Base-by-base conservation (phyloP, 495 filamentous ascomycete genomes). In the Margaritispora aquatica region DNA sequence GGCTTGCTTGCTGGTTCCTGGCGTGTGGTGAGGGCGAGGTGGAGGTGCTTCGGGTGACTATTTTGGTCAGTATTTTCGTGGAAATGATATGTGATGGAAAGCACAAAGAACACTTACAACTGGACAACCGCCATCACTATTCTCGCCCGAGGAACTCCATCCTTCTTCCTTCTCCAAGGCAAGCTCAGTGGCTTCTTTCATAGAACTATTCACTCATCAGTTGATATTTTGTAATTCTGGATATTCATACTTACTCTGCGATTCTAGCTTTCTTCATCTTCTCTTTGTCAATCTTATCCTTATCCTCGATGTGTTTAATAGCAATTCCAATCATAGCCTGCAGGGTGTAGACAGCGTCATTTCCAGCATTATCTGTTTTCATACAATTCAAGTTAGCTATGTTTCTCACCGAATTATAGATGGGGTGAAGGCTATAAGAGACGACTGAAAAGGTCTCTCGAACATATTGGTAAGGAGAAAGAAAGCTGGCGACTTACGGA, bases 341-440 rank as follows among this genome's bases (percentile, higher is more conserved):
- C 59, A 97, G 66, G 0, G 93, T 93, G 69, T 89, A 96, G 5
- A 82, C 82, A 3, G 94, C 94, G 67, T 98, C 94, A 68, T 98
- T 98, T n/a, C 94, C 83, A 2, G 88, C 94, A 64, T 97, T 97
- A 71, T 98, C 38, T 44, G 3, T 44, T 5, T 34, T 34, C 29
- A 34, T n/a, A n/a, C n/a, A 34, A 34, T 5, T 34, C 29, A 34
- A 34, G 5, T 5, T 34, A 13, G 5, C 29, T 34, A 13, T 34
- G 29, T 34, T 34, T 5, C 29, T 13, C 29, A 5, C 13, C 29
- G 13, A 34, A 34, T 5, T 34, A 5, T 5, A 13, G 29, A 13
- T 34, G 5, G 29, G 5, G 13, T 5, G 5, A 34, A 34, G 29
- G 29, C 29, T 5, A 13, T 5, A 34, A 13, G 29, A 34, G 29